Base-by-base conservation (phyloP, 1,284 basidiomycete species). In the Porogramme epimiltina region DNA sequence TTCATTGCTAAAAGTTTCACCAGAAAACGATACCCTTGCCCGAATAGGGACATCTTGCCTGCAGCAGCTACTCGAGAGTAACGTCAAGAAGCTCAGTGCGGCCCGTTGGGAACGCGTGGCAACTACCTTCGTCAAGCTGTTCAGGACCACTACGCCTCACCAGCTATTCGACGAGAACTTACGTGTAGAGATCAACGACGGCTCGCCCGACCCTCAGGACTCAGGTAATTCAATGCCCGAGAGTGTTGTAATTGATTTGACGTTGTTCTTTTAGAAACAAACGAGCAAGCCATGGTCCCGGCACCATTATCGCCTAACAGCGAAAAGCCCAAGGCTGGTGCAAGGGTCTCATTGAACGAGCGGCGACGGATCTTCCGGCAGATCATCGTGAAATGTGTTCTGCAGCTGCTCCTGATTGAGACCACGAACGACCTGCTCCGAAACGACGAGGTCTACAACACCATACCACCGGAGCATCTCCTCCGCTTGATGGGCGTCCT, bases 371-470 rank as follows among this genome's bases (percentile, higher is more conserved):
- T 94, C 47, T 99, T 99, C 84, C 93, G 95, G 69, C 96, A 99
- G 72, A 98, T 99, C 70, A 99, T 99, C 60, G 95, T 99, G 64
- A 99, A 99, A 88, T 99, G 97, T 70, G 97, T 99, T 24, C 81
- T 99, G 28, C 97, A 99, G 67, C 76, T 99, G 18, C 78, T 99
- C 47, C 82, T 99, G 40, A 99, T 99, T 64, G 97, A 99, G 74
- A 99, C 94, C 18, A 96, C 95, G 6, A 94, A 96, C 67, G 97
- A 99, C 64, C 79, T 99, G 15, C 80, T 99, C 33, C 91, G 94
- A 54, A 97, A 96, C 66, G 81, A 92, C 58, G 85, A 90, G 45
- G 92, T 99, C 44, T 99, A 99, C 75, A 82, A 80, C 47, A 93
- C 91, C 3, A 99, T 99, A 63, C 97, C 97, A 25, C 93, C 96